Percentiles rank a stretch among this genome's conserved stretches.
These are phyloP conservation scores for Vitis hybrid DNA, from an alignment of 177 flowering plant species.

Conservation along the genomic window DNA sequence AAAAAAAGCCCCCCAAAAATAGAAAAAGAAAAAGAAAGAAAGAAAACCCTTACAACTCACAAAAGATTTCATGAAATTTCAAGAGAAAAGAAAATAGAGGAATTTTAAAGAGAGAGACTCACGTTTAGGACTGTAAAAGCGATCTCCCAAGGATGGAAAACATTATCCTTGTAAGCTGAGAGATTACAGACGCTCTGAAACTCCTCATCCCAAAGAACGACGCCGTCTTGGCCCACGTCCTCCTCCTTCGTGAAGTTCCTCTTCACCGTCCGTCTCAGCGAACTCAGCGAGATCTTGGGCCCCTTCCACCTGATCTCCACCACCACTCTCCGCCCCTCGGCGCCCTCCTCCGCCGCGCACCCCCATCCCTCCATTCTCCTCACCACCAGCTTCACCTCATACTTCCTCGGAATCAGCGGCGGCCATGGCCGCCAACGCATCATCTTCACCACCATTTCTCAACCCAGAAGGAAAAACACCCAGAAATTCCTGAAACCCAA, in stretches of 20 bases:
- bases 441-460: conserved; percentile 86
- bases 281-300: conserved; percentile 50
- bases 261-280: conserved; percentile 63
- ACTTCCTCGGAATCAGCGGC: conserved; percentile 63
- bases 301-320: conserved; percentile 96
- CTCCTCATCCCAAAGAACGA: conserved; percentile 84
- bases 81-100: too few relatives aligned
- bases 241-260: conserved; percentile 76
- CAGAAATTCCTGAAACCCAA: not conserved
- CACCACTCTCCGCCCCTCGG: conserved; percentile 27
- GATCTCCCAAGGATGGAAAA: conserved; percentile 92
- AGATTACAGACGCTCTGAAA: conserved; percentile 62
- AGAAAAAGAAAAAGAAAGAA: not conserved
- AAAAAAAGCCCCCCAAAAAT: not conserved
- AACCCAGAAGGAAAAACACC: not conserved
- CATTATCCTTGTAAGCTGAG: conserved; percentile 60
- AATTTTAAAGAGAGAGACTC: conserved; percentile 27
- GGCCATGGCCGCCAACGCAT: conserved; percentile 98
- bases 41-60: not conserved
- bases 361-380: conserved; percentile 46
- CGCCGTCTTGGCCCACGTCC: conserved; percentile 31
- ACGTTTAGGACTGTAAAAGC: conserved; percentile 69
- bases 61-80: not conserved
- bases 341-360: conserved; percentile 13
- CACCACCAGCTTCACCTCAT: conserved; percentile 65